These are phyloP conservation scores for Salix brachista DNA, from an alignment of 345 rosid genomes.

Conservation along the genomic window DNA sequence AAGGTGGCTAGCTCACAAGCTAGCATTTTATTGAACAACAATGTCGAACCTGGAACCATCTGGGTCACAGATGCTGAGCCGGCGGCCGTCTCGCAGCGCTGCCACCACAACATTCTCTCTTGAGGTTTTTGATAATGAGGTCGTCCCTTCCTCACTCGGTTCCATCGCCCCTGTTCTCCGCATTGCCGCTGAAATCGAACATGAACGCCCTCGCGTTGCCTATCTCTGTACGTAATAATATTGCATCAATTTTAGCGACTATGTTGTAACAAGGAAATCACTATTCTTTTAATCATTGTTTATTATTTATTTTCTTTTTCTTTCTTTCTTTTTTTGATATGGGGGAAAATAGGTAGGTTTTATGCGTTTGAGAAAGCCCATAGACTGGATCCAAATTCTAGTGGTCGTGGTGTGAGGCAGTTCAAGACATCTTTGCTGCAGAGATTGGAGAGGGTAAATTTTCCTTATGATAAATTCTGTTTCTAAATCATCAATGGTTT, in stretches of 20 bases:
- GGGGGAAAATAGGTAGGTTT: conserved; percentile 52
- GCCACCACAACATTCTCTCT: conserved; percentile 82
- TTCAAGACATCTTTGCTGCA: conserved; percentile 78
- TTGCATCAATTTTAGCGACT: background rate
- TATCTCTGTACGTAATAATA: conserved; percentile 63
- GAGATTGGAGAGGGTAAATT: conserved; percentile 70
- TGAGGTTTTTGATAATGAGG: conserved; percentile 92
- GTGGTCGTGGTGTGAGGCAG: conserved; percentile 83
- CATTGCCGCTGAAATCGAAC: conserved; percentile 78
- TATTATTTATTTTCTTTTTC: background rate
- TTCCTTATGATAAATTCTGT: background rate
- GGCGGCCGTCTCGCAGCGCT: conserved; percentile 91
- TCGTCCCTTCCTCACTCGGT: conserved; percentile 85
- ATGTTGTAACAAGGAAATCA: background rate
- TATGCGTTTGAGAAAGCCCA: conserved; percentile 93
- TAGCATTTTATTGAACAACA: background rate
- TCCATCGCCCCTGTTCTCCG: conserved; percentile 84
- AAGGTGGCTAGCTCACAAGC: conserved; percentile 22
- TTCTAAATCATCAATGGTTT: background rate
- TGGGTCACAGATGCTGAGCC: conserved; percentile 46
- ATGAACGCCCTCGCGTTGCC: conserved; percentile 95
- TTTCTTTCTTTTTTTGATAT: background rate
- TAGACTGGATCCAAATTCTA: conserved; percentile 64
- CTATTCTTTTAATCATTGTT: background rate
- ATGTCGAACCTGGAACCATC: conserved; percentile 33